phyloP scores from a whole-genome alignment of 257 asterid species.

The Petrea volubilis region DNA sequence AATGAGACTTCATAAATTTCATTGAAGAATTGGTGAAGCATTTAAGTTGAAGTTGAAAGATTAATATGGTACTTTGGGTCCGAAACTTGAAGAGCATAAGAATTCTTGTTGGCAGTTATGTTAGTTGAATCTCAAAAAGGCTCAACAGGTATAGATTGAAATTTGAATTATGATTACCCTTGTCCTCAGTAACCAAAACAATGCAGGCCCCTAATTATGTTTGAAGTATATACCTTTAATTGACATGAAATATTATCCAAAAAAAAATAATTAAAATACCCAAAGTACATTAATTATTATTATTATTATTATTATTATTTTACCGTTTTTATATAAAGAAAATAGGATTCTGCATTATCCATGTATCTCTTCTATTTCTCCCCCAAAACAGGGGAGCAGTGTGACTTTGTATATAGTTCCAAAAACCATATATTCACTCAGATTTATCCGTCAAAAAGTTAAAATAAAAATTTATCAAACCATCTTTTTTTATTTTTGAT shows the following conservation, averaged over 20 bases:
- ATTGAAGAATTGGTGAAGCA: background rate
- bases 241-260: background rate
- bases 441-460: too few relatives aligned
- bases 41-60: constrained; percentile 10
- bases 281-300: background rate
- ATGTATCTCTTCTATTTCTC: background rate
- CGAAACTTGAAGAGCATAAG: background rate
- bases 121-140: constrained; percentile 27
- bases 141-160: constrained; percentile 13
- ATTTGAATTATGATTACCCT: background rate
- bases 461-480: too few relatives aligned
- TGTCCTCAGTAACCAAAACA: background rate
- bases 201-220: background rate
- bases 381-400: background rate
- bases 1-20: background rate
- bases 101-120: constrained; percentile 30
- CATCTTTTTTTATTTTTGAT: too few relatives aligned
- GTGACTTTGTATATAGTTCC: background rate
- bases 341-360: background rate
- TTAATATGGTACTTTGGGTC: background rate
- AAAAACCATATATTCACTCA: too few relatives aligned
- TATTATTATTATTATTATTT: background rate
- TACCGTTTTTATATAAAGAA: too few relatives aligned
- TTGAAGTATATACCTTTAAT: background rate
- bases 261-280: background rate